Base-by-base conservation (phyloP, 1,284 basidiomycete genomes). In the Spongiforma sp. region DNA sequence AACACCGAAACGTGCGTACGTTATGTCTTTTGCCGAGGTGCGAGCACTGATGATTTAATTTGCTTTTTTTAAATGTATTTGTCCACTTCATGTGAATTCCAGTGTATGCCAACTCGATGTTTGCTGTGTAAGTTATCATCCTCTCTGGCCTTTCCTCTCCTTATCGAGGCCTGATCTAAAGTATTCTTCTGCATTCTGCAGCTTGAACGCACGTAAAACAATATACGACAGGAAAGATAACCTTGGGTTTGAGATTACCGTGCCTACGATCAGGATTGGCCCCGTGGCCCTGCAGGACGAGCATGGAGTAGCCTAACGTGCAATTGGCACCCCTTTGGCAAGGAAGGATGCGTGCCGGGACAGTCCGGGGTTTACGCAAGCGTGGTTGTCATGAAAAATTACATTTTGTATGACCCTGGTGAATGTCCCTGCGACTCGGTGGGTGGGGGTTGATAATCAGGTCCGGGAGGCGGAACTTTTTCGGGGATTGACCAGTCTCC, bases 81-180 rank as follows among this genome's bases (percentile, higher is more conserved):
- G 41, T 43, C 41, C 6, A 8, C n/a, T 15, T 43, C n/a, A n/a
- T 21, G 41, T 43, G 41, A 9, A 17, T 12, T 28, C 24, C 9
- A 48, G 46, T 56, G n/a, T 56, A 61, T 17, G 53, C 36, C 17
- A 61, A 55, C 21, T 61, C 60, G 8, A 61, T 61, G 60, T n/a
- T 61, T 9, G 39, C 60, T 9, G 60, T 61, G 60, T 55, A 26
- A 48, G 60, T 30, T 6, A 12, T 28, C 26, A 15, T 46, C 14
- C 43, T n/a, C n/a, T 26, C 14, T 26, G 24, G 10, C 26, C 6
- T 46, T 24, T 5, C 26, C 14, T 46, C 8, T 24, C n/a, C 5
- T 46, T 46, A 6, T 21, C 19, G 19, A 41, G 14, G 17, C 36
- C 9, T n/a, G n/a, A n/a, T n/a, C n/a, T n/a, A n/a, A n/a, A n/a